phyloP scores from a whole-genome alignment of 2,329 filamentous ascomycete genomes.

The Massarina eburnea region DNA sequence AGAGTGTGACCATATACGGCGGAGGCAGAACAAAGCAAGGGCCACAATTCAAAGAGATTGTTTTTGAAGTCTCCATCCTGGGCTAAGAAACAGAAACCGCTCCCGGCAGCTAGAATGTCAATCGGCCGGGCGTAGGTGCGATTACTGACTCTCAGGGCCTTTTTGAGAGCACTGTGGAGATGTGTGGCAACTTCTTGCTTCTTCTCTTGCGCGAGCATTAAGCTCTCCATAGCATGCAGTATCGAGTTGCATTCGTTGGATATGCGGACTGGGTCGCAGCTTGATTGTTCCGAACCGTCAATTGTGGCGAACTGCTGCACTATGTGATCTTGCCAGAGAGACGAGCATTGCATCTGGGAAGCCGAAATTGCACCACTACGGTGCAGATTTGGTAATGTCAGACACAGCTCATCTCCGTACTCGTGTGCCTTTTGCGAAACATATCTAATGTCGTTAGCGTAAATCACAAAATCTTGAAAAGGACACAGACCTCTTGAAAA shows the following conservation, averaged over 20 bases:
- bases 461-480: not conserved
- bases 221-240: constrained; percentile 25
- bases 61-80: constrained; percentile 59
- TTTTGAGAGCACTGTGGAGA: constrained; percentile 24
- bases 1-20: constrained; percentile 62
- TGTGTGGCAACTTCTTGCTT: constrained; percentile 19
- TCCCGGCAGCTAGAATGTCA: constrained; percentile 67
- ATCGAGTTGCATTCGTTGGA: constrained; percentile 35
- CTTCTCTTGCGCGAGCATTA: constrained; percentile 23
- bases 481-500: constrained; percentile 71
- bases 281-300: not conserved
- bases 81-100: constrained; percentile 73
- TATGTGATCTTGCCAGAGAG: constrained; percentile 50
- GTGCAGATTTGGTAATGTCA: constrained; percentile 32
- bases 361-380: constrained; percentile 21
- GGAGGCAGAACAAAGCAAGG: constrained; percentile 66
- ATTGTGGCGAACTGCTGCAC: constrained; percentile 68
- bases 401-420: constrained; percentile 31
- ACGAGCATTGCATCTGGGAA: constrained; percentile 22
- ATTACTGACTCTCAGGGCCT: constrained; percentile 12
- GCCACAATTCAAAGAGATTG: constrained; percentile 56
- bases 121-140: constrained; percentile 6
- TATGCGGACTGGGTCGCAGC: constrained; percentile 12
- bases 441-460: constrained; percentile 58
- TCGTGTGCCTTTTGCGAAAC: constrained; percentile 54